Base-by-base conservation (phyloP, 2,329 filamentous ascomycete genomes). In the Hypomyces rosellus region DNA sequence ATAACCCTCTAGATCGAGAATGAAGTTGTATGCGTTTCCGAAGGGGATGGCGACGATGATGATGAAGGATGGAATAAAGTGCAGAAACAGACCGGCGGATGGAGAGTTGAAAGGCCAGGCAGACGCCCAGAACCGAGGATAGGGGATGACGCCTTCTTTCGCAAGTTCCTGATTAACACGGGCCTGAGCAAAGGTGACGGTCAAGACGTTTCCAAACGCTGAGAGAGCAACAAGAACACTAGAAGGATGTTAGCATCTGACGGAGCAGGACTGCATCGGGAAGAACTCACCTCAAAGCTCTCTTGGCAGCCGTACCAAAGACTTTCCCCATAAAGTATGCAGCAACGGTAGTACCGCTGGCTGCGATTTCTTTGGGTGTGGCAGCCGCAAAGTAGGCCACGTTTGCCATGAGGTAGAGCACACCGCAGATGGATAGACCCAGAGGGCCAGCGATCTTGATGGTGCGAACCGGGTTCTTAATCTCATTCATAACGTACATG, bases 1-100 rank as follows among this genome's bases (percentile, higher is more conserved):
- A 14, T 56, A 56, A 11, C 54, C 54, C 25, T 56, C 54, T 1
- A 56, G 30, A 30, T 56, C 54, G 34, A 56, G 52, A 20, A 56
- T 56, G 20, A 56, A 56, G 39, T 39, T 56, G 45, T 56, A 56
- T 13, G 54, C 15, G 20, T 55, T 51, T 33, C 54, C 55, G 18
- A 57, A 57, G 2, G 55, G 55, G 41, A 57, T 57, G n/a, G 54
- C 55, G 15, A 56, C 55, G 7, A 57, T 57, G 18, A 57, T 48
- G 33, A 57, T 53, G 20, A 56, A 54, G 8, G 54, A 56, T 2
- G 54, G 54, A 34, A 56, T 54, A 34, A 54, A 54, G 43, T 56
- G 54, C 20, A 56, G 50, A 16, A 56, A 33, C 22, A 56, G 38
- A 3, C 54, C 54, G 7, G 54, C 44, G 11, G 49, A 50, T 12